Percentiles rank a stretch among this genome's conserved stretches.
Evolutionary conservation across 768 basidiomycete genomes (phyloP).

Genomic region (Chalciporus chontae): DNA sequence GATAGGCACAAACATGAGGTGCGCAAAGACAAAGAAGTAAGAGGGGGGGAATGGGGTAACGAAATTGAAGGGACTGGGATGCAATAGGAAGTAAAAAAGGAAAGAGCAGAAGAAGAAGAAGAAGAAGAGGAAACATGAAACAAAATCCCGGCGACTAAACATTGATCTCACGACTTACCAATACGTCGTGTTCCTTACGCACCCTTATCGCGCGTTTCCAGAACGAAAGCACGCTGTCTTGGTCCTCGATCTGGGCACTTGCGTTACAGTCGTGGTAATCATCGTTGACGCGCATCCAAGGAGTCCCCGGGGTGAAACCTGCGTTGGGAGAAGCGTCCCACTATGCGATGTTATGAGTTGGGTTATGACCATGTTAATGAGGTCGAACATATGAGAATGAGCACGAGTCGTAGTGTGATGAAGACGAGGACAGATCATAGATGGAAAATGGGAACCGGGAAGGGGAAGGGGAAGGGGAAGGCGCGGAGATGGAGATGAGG

Average conservation of each 20-base stretch:
- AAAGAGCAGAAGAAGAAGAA: too few species aligned
- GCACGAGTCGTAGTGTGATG: not conserved
- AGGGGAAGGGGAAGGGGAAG: not conserved
- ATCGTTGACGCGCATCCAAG: conserved; percentile 77
- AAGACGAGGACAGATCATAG: not conserved
- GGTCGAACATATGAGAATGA: not conserved
- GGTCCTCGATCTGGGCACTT: conserved; percentile 42
- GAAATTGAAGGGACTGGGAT: not conserved
- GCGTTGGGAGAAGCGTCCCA: conserved; percentile 55
- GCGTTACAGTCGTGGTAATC: conserved; percentile 64
- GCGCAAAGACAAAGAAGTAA: too few species aligned
- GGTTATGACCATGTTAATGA: not conserved
- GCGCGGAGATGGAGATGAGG: not conserved
- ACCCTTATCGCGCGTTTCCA: conserved; percentile 54
- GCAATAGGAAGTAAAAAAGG: not conserved
- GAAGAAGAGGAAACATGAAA: not conserved
- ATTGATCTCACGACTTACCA: conserved; percentile 37
- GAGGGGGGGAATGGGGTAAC: too few species aligned
- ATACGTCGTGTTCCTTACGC: conserved; percentile 50
- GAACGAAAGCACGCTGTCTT: conserved; percentile 54
- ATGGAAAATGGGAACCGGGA: not conserved
- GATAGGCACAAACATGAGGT: not conserved
- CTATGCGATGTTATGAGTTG: conserved; percentile 29
- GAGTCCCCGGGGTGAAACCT: conserved; percentile 61
- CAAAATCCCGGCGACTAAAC: too few species aligned